phyloP scores from a whole-genome alignment of 1,284 basidiomycete genomes.

The Fomes fomentarius region DNA sequence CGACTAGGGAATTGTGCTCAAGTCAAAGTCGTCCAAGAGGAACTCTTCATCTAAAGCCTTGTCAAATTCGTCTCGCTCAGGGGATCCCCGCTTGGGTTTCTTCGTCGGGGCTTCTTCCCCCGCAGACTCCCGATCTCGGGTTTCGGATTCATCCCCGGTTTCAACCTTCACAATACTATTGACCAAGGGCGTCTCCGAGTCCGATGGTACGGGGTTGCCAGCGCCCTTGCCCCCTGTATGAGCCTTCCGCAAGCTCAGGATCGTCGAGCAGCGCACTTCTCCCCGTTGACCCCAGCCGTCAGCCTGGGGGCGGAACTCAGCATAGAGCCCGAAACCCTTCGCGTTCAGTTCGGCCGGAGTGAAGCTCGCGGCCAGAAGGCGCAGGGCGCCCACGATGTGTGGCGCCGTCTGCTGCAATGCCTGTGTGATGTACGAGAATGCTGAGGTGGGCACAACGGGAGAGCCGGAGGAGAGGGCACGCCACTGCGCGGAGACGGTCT shows the following conservation, averaged over 20 bases:
- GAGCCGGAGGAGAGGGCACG: slow-evolving; percentile 78
- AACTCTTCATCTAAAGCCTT: slow-evolving; percentile 49
- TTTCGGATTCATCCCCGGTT: slow-evolving; percentile 9
- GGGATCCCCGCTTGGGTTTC: slow-evolving; percentile 40
- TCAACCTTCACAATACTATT: slow-evolving; percentile 27
- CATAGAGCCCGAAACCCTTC: slow-evolving; percentile 74
- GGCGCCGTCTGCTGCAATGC: slow-evolving; percentile 78
- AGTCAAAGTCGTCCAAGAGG: slow-evolving; percentile 46
- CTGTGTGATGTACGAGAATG: slow-evolving; percentile 83
- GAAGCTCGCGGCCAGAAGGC: slow-evolving; percentile 76
- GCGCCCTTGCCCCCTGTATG: slow-evolving; percentile 12
- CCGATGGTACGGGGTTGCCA: not conserved
- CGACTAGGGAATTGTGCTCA: slow-evolving; percentile 33
- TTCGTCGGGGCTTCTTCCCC: slow-evolving; percentile 40
- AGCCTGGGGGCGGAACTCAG: slow-evolving; percentile 72
- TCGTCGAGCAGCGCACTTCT: slow-evolving; percentile 62
- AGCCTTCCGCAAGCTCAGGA: slow-evolving; percentile 57
- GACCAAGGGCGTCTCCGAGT: not conserved
- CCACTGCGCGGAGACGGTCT: slow-evolving; percentile 67
- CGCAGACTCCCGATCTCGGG: not conserved
- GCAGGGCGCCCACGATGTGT: slow-evolving; percentile 79
- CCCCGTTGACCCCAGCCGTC: slow-evolving; percentile 78
- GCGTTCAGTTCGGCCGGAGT: slow-evolving; percentile 67
- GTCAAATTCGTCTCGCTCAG: slow-evolving; percentile 53
- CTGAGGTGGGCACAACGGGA: slow-evolving; percentile 72